A percentile compares a stretch with the other conserved stretches of the same genome.
phyloP scores from a whole-genome alignment of 176 grass and related monocot genomes.

The Oryza glumipatula region DNA sequence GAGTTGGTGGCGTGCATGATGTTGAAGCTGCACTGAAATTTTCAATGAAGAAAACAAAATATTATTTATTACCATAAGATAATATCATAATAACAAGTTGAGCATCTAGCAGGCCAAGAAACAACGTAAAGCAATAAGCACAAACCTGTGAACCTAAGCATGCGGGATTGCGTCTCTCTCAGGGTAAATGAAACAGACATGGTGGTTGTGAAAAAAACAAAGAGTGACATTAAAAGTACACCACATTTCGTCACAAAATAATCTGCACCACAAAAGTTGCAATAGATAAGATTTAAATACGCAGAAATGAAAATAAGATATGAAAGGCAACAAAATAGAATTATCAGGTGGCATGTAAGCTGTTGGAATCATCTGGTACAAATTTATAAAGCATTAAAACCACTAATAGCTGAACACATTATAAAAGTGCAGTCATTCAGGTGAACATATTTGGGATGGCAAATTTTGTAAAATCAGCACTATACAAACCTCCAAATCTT shows the following conservation, averaged over 20 bases:
- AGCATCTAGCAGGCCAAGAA: constrained; percentile 24
- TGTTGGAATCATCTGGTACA: not conserved
- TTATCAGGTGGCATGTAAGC: constrained; percentile 1
- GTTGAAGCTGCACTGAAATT: constrained; percentile 98
- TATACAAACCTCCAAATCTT: constrained; percentile 88
- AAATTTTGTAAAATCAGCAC: constrained; percentile 7
- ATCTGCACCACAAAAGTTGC: constrained; percentile 59
- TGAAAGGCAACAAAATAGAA: constrained; percentile 9
- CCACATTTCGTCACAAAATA: constrained; percentile 98
- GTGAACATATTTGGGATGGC: constrained; percentile 22
- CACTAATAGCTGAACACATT: not conserved
- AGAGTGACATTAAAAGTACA: constrained; percentile 97
- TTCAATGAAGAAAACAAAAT: constrained; percentile 37
- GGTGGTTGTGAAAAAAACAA: constrained; percentile 99
- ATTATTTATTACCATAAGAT: constrained; percentile 21
- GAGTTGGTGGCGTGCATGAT: constrained; percentile 91
- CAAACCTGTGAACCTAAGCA: constrained; percentile 98
- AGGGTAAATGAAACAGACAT: constrained; percentile 99
- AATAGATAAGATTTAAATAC: constrained; percentile 41
- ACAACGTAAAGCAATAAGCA: constrained; percentile 32
- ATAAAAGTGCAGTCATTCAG: not conserved
- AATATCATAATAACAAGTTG: constrained; percentile 21
- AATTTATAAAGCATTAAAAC: not conserved
- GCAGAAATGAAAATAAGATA: constrained; percentile 33
- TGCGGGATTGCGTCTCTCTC: constrained; percentile 96